Percentiles rank a stretch among this genome's conserved stretches.
These are phyloP conservation scores for Lactuca sativa DNA, from an alignment of 129 eudicot species.

Conservation along the genomic window DNA sequence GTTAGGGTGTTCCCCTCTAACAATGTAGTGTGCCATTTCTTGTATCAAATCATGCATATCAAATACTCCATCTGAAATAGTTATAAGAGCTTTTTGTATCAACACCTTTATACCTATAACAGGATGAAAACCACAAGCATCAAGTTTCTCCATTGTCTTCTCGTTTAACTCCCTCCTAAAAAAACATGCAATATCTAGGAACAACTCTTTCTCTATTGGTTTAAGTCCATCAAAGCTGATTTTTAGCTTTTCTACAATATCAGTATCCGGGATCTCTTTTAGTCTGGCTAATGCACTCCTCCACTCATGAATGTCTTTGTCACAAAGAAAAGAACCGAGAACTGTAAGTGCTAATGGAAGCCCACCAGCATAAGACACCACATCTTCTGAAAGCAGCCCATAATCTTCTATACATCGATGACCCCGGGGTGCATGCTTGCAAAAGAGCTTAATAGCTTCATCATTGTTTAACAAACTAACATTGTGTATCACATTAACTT, in stretches of 20 bases:
- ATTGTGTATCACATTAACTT: neutral
- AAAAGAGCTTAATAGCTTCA: neutral
- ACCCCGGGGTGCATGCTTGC: neutral
- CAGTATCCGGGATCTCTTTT: neutral
- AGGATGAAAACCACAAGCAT: slow-evolving; percentile 1
- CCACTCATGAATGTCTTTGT: slow-evolving; percentile 7
- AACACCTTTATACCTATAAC: slow-evolving; percentile 9
- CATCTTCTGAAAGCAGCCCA: neutral
- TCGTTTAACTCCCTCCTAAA: neutral
- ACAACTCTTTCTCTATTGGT: neutral
- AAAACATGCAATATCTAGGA: neutral
- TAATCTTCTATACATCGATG: neutral
- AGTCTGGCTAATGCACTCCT: slow-evolving; percentile 3
- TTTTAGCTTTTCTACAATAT: neutral
- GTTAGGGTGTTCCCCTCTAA: slow-evolving; percentile 20
- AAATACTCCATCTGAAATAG: neutral
- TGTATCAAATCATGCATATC: slow-evolving; percentile 14
- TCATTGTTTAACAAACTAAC: neutral
- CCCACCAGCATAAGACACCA: neutral
- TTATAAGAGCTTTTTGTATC: slow-evolving; percentile 11
- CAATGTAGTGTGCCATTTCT: slow-evolving; percentile 35
- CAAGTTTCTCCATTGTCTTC: neutral
- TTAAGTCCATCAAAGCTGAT: too few relatives aligned
- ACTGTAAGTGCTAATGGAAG: neutral
- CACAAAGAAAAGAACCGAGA: neutral